Conservation (phyloP, 371 early-diverging fungal genomes). For the Apophysomyces trapeziformis region DNA sequence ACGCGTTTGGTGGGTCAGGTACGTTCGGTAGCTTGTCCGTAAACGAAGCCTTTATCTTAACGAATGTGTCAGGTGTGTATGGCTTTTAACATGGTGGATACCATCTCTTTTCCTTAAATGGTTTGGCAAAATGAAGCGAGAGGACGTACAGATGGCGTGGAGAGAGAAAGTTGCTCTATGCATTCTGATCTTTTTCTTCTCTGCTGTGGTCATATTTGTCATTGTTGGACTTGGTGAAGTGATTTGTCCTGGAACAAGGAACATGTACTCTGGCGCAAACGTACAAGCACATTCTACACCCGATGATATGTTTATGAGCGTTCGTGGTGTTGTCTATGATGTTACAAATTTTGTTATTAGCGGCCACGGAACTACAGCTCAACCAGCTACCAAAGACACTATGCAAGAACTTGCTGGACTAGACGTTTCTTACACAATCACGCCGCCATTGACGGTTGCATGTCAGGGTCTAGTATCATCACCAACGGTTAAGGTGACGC, state of each 20-base stretch:
- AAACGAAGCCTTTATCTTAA: slow-evolving; percentile 11
- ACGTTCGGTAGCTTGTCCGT: slow-evolving; percentile 47
- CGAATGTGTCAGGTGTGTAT: slow-evolving; percentile 53
- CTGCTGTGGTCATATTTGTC: slow-evolving; percentile 77
- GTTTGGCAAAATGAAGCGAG: slow-evolving; percentile 73
- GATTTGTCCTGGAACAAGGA: slow-evolving; percentile 78
- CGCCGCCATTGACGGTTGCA: slow-evolving; percentile 65
- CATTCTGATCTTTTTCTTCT: slow-evolving; percentile 77
- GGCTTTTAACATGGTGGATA: slow-evolving; percentile 86
- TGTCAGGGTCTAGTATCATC: slow-evolving; percentile 52
- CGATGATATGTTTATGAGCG: slow-evolving; percentile 55
- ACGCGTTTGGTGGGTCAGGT: slow-evolving; percentile 78
- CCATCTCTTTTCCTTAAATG: slow-evolving; percentile 61
- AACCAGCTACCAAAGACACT: slow-evolving; percentile 43
- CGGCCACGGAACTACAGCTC: slow-evolving; percentile 39
- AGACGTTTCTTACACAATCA: slow-evolving; percentile 67
- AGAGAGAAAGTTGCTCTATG: slow-evolving; percentile 93
- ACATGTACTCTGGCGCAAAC: slow-evolving; percentile 54
- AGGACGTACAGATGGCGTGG: slow-evolving; percentile 91
- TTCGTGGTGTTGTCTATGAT: slow-evolving; percentile 71
- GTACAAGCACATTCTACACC: slow-evolving; percentile 36
- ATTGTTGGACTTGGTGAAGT: slow-evolving; percentile 83
- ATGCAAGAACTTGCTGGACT: slow-evolving; percentile 65
- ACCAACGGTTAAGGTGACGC: slow-evolving; percentile 23
- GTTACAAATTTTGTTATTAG: slow-evolving; percentile 62